Conservation (phyloP, 2,329 filamentous ascomycete species). For the Paecilomyces sp. region DNA sequence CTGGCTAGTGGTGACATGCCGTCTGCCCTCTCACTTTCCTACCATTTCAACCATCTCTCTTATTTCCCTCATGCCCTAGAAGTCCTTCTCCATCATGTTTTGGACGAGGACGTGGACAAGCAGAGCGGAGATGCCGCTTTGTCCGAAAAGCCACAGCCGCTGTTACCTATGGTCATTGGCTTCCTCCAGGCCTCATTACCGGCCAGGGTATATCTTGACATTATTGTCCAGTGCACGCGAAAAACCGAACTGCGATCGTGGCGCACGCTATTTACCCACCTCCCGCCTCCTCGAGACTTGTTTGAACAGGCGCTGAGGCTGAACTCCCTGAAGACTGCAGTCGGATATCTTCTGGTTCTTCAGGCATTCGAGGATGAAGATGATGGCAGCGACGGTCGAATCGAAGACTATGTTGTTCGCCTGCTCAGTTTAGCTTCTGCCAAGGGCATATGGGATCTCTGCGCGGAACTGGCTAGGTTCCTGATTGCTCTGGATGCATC, state of each 20-base stretch:
- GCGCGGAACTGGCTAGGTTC: conserved; percentile 91
- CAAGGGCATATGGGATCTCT: conserved; percentile 89
- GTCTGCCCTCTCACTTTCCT: conserved; percentile 72
- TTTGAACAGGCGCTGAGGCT: conserved; percentile 87
- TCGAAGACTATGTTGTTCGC: conserved; percentile 58
- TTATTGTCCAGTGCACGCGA: conserved; percentile 91
- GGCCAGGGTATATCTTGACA: conserved; percentile 70
- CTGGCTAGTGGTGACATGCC: conserved; percentile 68
- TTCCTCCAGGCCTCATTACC: conserved; percentile 67
- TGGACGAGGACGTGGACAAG: conserved; percentile 88
- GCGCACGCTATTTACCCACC: conserved; percentile 84
- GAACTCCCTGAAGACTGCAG: conserved; percentile 86
- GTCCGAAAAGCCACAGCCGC: conserved; percentile 19
- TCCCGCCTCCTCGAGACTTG: conserved; percentile 82
- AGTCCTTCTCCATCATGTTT: conserved; percentile 81
- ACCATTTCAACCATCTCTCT: conserved; percentile 76
- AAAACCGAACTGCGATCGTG: conserved; percentile 95
- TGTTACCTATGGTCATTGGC: conserved; percentile 48
- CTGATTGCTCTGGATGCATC: conserved; percentile 84
- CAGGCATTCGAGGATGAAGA: conserved; percentile 63
- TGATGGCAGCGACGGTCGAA: conserved; percentile 45
- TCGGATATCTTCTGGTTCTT: conserved; percentile 89
- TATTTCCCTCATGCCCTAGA: conserved; percentile 94
- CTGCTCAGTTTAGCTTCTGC: conserved; percentile 73
- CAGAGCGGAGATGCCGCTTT: conserved; percentile 19